Base-by-base conservation (phyloP, 2,329 filamentous ascomycete genomes). In the Aureobasidium melanogenum region DNA sequence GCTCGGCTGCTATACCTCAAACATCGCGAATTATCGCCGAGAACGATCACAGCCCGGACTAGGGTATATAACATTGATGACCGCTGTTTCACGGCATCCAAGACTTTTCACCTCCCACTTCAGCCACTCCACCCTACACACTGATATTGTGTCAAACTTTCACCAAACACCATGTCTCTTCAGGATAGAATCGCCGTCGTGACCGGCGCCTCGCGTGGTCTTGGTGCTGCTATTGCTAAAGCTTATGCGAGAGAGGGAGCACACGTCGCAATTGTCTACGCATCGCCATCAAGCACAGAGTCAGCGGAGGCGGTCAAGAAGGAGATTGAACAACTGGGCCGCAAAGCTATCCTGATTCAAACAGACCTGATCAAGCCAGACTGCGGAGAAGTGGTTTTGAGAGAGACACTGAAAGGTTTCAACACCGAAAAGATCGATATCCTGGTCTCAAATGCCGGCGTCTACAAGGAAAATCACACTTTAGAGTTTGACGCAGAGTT, bases 381-480 rank as follows among this genome's bases (percentile, higher is more conserved):
- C 0, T 79, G 77, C 10, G 74, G 83, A 59, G 75, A 77, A n/a
- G 69, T 69, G 17, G 74, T 87, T 5, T 76, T 87, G 19, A 69
- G 76, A 1, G 71, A 74, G 7, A 75, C 80, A 0, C 74, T 85
- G 1, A 66, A 73, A 43, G 58, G 58, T 26, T 54, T 60, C 38
- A 46, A 43, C 28, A 60, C 47, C 64, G 79, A 79, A 28, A 78
- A 77, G 63, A 80, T 87, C 64, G 84, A 88, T 72, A 77, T 85
- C 39, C 64, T 86, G 3, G 74, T 87, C 48, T 75, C 79, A 2
- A 85, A 83, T 63, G 83, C 84, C 0, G 84, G 79, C 19, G 36
- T 63, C 14, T 52, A 30, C 38, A 32, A 47, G 12, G 47, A 51
- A 12, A 55, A 44, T 10, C 46, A 60, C 38, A 51, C 58, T 0